Base-by-base conservation (phyloP, 148 eudicot species). In the Fagopyrum homotropicum region DNA sequence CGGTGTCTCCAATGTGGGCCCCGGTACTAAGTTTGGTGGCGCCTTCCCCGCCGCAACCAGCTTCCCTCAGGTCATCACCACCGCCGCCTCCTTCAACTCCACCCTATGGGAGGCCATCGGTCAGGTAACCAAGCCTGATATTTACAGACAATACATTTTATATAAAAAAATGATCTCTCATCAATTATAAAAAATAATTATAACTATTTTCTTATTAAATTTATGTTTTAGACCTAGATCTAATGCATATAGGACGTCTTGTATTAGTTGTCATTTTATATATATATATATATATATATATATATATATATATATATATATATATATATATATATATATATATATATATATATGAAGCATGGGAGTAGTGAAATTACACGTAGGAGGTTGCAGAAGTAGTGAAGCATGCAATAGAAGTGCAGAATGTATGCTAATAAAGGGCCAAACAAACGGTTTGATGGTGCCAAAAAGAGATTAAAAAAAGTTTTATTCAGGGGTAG, bases 21-120 rank as follows among this genome's bases (percentile, higher is more conserved):
- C 96, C 0, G 98, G 98, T 6, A 82, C 85, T n/a, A 89, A 80
- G 74, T 95, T 95, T 44, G 86, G 83, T 12, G 91, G 92, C 2
- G 80, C 76, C 1, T 86, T 89, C 43, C 97, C 88, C 1, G 91
- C 86, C 17, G 98, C 97, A 75, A 95, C 98, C 14, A 88, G 90
- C 69, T 95, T 95, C 72, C 98, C 98, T 11, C 98, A 95, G 43
- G 98, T 95, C 79, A 95, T 95, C 74, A 81, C 91, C 45, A 86
- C 97, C 29, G 98, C 97, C 1, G 90, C 98, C 73, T 81, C 96
- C 14, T 95, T 87, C 75, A 92, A 95, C 73, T 83, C 81, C 40
- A 83, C 96, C 1, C 82, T 95, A 61, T 95, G 97, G 97, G 87
- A 90, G 77, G 80, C 81, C 69, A 95, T 95, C 72, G 98, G 98